Evolutionary conservation across 2,329 filamentous ascomycete genomes (phyloP).

Genomic region (Incumbomyces lentus): DNA sequence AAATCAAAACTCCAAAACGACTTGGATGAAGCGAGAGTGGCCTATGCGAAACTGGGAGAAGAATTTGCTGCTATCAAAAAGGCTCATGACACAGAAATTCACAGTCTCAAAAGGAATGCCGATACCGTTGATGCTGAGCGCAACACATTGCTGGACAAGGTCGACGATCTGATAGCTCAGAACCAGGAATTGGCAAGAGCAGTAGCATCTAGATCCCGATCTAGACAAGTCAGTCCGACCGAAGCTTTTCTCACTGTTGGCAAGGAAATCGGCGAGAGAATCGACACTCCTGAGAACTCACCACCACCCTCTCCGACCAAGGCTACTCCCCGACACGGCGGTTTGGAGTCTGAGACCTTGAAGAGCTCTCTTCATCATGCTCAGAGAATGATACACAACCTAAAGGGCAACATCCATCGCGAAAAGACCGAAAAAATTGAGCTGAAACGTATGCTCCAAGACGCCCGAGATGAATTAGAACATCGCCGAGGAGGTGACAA

Average conservation of each 20-base stretch:
- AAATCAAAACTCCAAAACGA: slow-evolving; percentile 73
- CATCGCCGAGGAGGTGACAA: slow-evolving; percentile 46
- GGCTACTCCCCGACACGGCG: slow-evolving; percentile 76
- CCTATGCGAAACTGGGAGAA: slow-evolving; percentile 67
- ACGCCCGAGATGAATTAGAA: slow-evolving; percentile 85
- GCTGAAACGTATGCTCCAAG: slow-evolving; percentile 86
- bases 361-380: slow-evolving; percentile 91
- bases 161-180: slow-evolving; percentile 78
- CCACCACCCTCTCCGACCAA: slow-evolving; percentile 86
- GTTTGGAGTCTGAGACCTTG: slow-evolving; percentile 89
- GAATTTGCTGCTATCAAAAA: slow-evolving; percentile 69
- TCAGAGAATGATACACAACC: slow-evolving; percentile 89
- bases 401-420: slow-evolving; percentile 88
- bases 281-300: slow-evolving; percentile 75
- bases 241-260: background rate
- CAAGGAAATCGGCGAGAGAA: slow-evolving; percentile 35
- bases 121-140: slow-evolving; percentile 70
- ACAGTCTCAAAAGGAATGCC: slow-evolving; percentile 69
- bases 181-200: slow-evolving; percentile 85
- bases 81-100: slow-evolving; percentile 79
- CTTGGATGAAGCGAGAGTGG: slow-evolving; percentile 77
- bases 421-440: slow-evolving; percentile 99
- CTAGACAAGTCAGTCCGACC: slow-evolving; percentile 43
- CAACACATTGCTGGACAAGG: slow-evolving; percentile 65
- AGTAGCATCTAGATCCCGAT: slow-evolving; percentile 61